Percentiles rank a stretch among this genome's conserved stretches.
phyloP scores from a whole-genome alignment of 371 early-diverging fungal genomes.

The Mortierella sp. region DNA sequence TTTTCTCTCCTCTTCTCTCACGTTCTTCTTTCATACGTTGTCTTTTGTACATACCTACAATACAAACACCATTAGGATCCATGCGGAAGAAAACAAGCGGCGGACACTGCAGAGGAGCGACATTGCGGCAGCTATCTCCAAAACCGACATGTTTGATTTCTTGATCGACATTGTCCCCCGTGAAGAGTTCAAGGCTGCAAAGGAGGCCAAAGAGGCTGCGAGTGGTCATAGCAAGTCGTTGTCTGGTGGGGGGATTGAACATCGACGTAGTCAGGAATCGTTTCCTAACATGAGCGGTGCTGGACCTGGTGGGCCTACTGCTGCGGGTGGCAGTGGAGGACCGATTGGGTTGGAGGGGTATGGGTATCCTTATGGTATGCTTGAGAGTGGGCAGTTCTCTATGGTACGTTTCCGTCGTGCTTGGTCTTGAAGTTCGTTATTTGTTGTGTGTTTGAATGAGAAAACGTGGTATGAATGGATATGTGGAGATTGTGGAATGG shows the following conservation, averaged over 20 bases:
- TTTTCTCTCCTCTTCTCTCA: not conserved
- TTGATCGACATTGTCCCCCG: conserved; percentile 99
- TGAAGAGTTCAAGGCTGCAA: conserved; percentile 70
- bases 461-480: not conserved
- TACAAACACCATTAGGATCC: conserved; percentile 75
- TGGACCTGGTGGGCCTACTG: conserved; percentile 2
- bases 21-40: not conserved
- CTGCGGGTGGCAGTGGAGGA: not conserved
- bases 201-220: conserved; percentile 27
- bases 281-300: conserved; percentile 23
- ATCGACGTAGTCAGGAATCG: conserved; percentile 45
- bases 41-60: not conserved
- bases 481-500: not conserved
- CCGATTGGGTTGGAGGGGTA: conserved; percentile 40
- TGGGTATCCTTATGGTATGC: conserved; percentile 44
- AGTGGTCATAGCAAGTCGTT: not conserved
- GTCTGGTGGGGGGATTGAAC: conserved; percentile 16
- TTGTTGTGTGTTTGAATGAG: not conserved
- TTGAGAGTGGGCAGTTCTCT: conserved; percentile 35
- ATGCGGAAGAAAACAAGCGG: conserved; percentile 99
- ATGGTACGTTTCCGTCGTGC: conserved; percentile 24
- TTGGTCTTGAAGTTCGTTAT: not conserved
- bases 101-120: conserved; percentile 97
- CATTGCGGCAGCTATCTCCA: conserved; percentile 95
- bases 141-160: conserved; percentile 99